Evolutionary conservation across 805 yeast species (phyloP), one percentile per base, ranked within the genome.

Genomic region (Yarrowia divulgata): DNA sequence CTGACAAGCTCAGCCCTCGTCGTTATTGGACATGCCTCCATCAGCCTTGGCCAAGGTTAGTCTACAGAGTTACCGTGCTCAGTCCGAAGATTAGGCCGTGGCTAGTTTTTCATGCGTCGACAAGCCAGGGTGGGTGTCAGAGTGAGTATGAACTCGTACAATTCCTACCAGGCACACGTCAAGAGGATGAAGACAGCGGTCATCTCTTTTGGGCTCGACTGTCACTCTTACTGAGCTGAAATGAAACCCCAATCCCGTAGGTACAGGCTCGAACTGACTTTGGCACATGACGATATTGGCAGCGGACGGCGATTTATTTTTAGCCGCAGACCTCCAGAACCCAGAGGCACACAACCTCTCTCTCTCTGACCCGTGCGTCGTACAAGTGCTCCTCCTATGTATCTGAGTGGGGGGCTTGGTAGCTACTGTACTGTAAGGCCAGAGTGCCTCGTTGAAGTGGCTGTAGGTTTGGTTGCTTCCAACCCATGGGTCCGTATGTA

Each of bases 31-130:
- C 39, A 32, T 37, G 32, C 37, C 8, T 32, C 0, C 19, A 12
- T 6, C 10, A 50, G 34, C 14, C 55, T 48, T 35, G 39, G 37
- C 50, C 55, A 50, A 50, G 39, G 55, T 50, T 50, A 50, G 39
- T 32, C 57, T 35, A n/a, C 57, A n/a, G 57, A 49, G 54, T n/a
- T 49, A 32, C 23, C 14, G 23, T n/a, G 37, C 40, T 48, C n/a
- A 48, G 52, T 1, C 48, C 48, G 48, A 29, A 48, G 35, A 32
- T 46, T 48, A 8, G 34, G 52, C 35, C 35, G 34, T 46, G 50
- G 46, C 12, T 18, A 2, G 29, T 23, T 23, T 23, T 23, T 23
- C 29, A 23, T 23, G 29, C 29, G 29, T 23, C 29, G 29, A 23
- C n/a, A n/a, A n/a, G n/a, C n/a, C n/a, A n/a, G n/a, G n/a, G 29